Percentiles rank a stretch among this genome's conserved stretches.
These are phyloP conservation scores for Ettlia oleoabundans DNA, from an alignment of 139 green algal genomes.

Conservation along the genomic window DNA sequence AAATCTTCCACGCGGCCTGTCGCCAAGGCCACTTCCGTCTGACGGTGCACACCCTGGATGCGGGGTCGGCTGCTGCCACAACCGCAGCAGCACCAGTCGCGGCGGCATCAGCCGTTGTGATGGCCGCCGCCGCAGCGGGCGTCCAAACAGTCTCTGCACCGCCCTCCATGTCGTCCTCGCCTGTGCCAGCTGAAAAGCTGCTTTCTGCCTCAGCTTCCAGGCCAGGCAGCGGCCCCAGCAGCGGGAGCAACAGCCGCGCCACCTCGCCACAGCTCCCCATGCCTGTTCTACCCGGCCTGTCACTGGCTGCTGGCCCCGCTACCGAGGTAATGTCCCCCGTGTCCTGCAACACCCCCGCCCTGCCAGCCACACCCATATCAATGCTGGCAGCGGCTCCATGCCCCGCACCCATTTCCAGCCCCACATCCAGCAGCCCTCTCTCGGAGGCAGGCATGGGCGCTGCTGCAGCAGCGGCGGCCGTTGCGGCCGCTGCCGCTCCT, in stretches of 20 bases:
- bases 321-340: constrained; percentile 2
- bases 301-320: neutral
- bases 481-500: neutral
- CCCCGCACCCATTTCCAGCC: neutral
- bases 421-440: constrained; percentile 25
- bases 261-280: too few species aligned
- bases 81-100: neutral
- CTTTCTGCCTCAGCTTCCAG: neutral
- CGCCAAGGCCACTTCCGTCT: constrained; percentile 49
- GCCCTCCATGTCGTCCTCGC: too few species aligned
- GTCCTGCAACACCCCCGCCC: constrained; percentile 11
- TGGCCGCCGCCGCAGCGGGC: too few species aligned
- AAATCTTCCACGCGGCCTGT: constrained; percentile 50
- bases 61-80: neutral
- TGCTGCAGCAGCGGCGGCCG: neutral
- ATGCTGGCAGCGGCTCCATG: neutral
- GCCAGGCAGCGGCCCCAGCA: neutral
- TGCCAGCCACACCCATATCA: constrained; percentile 18
- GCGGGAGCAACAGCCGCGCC: too few species aligned
- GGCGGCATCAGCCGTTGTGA: neutral
- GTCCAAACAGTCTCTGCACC: too few species aligned
- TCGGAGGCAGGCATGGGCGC: neutral
- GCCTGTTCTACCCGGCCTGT: neutral
- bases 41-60: constrained; percentile 38
- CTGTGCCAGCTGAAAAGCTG: too few species aligned